These are phyloP conservation scores for Urochloa ruziziensis DNA, from an alignment of 176 grass and related monocot genomes.

Conservation along the genomic window DNA sequence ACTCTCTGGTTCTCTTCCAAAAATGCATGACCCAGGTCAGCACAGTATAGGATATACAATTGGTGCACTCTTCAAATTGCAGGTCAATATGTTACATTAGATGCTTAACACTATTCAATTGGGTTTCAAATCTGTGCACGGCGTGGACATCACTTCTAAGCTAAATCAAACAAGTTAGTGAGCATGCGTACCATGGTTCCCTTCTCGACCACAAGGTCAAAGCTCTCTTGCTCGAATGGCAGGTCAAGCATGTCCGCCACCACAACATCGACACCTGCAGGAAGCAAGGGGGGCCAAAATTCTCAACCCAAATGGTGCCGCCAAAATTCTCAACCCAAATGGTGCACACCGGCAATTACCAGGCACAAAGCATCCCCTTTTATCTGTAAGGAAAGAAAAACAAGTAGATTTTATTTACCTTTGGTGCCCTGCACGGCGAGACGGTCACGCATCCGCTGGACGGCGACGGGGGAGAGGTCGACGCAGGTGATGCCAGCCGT, in stretches of 20 bases:
- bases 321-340: not conserved
- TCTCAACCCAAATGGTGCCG: not conserved
- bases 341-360: not conserved
- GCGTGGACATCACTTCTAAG: not conserved
- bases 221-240: conserved; percentile 59
- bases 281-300: not conserved
- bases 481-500: conserved; percentile 78
- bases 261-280: conserved; percentile 69
- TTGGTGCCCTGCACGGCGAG: conserved; percentile 45
- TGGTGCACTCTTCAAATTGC: not conserved
- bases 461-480: conserved; percentile 67
- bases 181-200: conserved; percentile 61
- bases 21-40: not conserved
- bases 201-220: conserved; percentile 80
- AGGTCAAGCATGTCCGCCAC: conserved; percentile 86
- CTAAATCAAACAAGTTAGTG: not conserved
- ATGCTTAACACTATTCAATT: not conserved
- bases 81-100: too few species aligned
- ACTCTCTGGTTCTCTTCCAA: not conserved
- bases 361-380: not conserved
- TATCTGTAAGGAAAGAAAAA: not conserved
- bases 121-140: not conserved
- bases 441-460: conserved; percentile 68
- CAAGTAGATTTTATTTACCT: too few species aligned
- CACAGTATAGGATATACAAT: not conserved